Evolutionary conservation across 164 flowering plant species (phyloP).

Genomic region (Dillenia suffruticosa): DNA sequence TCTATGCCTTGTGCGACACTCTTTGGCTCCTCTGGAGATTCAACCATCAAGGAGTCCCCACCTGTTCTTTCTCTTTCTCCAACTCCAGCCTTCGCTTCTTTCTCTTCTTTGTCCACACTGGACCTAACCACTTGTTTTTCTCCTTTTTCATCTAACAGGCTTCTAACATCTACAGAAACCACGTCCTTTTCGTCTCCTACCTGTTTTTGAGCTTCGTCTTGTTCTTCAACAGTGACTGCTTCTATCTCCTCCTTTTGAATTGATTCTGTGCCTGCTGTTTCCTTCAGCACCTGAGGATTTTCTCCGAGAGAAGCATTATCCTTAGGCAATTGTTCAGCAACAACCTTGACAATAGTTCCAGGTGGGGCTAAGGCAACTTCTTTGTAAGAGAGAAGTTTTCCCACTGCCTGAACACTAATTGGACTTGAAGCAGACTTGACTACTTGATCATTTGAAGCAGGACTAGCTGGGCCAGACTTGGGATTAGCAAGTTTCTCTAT

Average conservation of each 20-base stretch:
- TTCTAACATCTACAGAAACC: slow-evolving; percentile 10
- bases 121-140: too few species aligned
- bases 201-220: slow-evolving; percentile 21
- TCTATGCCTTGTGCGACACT: slow-evolving; percentile 11
- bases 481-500: slow-evolving; percentile 35
- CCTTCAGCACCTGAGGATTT: slow-evolving; percentile 21
- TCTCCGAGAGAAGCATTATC: slow-evolving; percentile 22
- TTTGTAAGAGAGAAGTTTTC: slow-evolving; percentile 79
- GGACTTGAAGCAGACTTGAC: slow-evolving; percentile 40
- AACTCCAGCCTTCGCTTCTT: neutral
- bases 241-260: slow-evolving; percentile 17
- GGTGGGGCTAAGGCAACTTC: slow-evolving; percentile 92
- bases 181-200: slow-evolving; percentile 14
- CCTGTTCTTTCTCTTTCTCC: slow-evolving; percentile 18
- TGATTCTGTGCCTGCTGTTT: slow-evolving; percentile 17
- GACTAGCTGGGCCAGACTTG: slow-evolving; percentile 54
- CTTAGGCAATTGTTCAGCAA: slow-evolving; percentile 47
- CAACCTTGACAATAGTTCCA: slow-evolving; percentile 77
- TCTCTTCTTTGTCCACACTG: too few species aligned
- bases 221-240: neutral
- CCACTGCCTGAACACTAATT: slow-evolving; percentile 50
- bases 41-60: slow-evolving; percentile 2
- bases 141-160: too few species aligned
- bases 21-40: slow-evolving; percentile 10
- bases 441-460: slow-evolving; percentile 39